These are phyloP conservation scores for Trypanosoma lewisi DNA, from an alignment of 208 protist species.

Conservation along the genomic window DNA sequence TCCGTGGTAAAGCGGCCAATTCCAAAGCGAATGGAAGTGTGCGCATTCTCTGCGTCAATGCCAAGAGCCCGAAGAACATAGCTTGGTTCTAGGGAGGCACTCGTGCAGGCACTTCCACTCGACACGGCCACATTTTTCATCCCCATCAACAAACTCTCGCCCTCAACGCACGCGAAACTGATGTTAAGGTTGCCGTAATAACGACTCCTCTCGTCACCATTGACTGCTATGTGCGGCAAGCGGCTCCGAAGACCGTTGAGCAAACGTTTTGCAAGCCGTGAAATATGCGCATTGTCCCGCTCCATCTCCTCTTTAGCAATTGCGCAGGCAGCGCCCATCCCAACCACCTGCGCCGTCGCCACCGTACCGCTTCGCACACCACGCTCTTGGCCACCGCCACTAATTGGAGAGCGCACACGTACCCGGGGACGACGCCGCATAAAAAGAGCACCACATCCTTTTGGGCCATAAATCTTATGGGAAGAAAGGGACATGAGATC, in stretches of 20 bases:
- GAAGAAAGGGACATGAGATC: slow-evolving; percentile 97
- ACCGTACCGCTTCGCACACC: slow-evolving; percentile 95
- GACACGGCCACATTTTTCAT: slow-evolving; percentile 96
- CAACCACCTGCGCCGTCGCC: slow-evolving; percentile 91
- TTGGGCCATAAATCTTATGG: slow-evolving; percentile 99
- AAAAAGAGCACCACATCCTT: slow-evolving; percentile 91
- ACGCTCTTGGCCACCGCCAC: slow-evolving; percentile 99
- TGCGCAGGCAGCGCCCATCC: slow-evolving; percentile 93
- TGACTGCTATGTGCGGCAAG: slow-evolving; percentile 90
- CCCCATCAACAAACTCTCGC: slow-evolving; percentile 98
- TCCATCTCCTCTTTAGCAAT: slow-evolving; percentile 94
- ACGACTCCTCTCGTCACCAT: slow-evolving; percentile 90
- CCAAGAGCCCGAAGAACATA: slow-evolving; percentile 99
- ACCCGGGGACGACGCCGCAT: slow-evolving; percentile 95
- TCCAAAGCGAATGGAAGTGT: slow-evolving; percentile 99
- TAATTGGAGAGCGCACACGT: slow-evolving; percentile 95
- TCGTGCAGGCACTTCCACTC: slow-evolving; percentile 98
- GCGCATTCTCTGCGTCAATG: slow-evolving; percentile 97
- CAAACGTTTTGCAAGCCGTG: slow-evolving; percentile 82
- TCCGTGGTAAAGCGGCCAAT: slow-evolving; percentile 98
- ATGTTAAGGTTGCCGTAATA: slow-evolving; percentile 98
- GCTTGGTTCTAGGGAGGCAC: slow-evolving; percentile 98
- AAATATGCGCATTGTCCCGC: slow-evolving; percentile 86
- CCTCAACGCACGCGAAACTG: slow-evolving; percentile 99
- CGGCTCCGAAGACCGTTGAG: slow-evolving; percentile 78